These are phyloP conservation scores for Nephelium lappaceum DNA, from an alignment of 345 rosid genomes.

Conservation along the genomic window DNA sequence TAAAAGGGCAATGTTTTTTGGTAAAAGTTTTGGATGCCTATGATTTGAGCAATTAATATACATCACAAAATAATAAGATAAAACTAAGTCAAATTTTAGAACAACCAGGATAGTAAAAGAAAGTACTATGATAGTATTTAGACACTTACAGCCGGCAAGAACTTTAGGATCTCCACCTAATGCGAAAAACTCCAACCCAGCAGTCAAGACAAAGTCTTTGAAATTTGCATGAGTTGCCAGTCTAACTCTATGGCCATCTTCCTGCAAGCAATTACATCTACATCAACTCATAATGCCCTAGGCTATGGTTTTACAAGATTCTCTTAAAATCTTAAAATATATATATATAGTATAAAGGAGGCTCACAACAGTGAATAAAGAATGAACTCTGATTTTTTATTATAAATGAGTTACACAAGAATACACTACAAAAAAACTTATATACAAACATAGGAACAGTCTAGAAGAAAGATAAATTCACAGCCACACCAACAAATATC, in stretches of 20 bases:
- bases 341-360: neutral
- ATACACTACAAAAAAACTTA: neutral
- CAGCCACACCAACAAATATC: neutral
- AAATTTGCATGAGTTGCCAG: slow-evolving; percentile 69
- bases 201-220: slow-evolving; percentile 61
- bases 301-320: neutral
- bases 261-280: slow-evolving; percentile 38
- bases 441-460: neutral
- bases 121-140: neutral
- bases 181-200: slow-evolving; percentile 70
- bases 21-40: neutral
- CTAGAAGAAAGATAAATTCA: neutral
- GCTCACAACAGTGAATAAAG: neutral
- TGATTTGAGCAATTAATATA: neutral
- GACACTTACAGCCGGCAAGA: slow-evolving; percentile 67
- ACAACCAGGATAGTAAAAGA: neutral
- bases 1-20: neutral
- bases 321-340: neutral
- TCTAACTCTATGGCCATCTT: slow-evolving; percentile 69
- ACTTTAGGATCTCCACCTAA: slow-evolving; percentile 77
- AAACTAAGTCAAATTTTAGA: neutral
- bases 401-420: neutral
- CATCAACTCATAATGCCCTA: slow-evolving; percentile 8
- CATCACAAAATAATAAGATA: neutral
- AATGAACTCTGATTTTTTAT: neutral